Base-by-base conservation (phyloP, 148 eudicot genomes). In the Fagopyrum homotropicum region DNA sequence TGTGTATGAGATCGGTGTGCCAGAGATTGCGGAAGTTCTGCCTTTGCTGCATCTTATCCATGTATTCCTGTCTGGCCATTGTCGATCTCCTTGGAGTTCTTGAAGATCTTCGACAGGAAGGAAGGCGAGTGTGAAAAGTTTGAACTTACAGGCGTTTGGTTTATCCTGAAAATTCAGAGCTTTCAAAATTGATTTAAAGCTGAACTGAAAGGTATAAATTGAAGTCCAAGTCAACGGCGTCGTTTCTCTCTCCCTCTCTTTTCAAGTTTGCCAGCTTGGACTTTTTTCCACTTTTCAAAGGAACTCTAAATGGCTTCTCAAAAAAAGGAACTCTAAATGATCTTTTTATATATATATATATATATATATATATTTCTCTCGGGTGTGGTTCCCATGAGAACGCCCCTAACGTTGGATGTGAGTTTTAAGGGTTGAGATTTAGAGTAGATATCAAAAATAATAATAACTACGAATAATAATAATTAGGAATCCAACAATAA, bases 1-100 rank as follows among this genome's bases (percentile, higher is more conserved):
- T 80, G 80, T 76, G 75, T 49, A 84, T 56, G 61, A 91, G 95
- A 85, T 93, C 98, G 71, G 97, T 84, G 84, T 91, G 98, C 98
- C 98, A 91, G 22, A 93, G 77, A 75, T 91, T 91, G 4, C 91
- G 93, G 72, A 77, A 93, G 76, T 86, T 85, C 84, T 93, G 91
- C 12, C 98, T 85, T 35, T 74, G 75, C 81, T 89, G 82, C 97
- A 91, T 86, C 79, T 89, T 93, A 6, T 88, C 85, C 72, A 89
- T 4, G 50, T 86, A 75, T 46, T 74, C 85, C 71, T 93, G 93
- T 47, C 84, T 61, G 80, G 80, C 87, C 97, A 83, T 87, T 79
- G 79, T 64, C 46, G 74, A 22, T 56, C 29, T 47, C 16, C 15
- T 66, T 35, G 46, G 7, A 66, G 12, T 15, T 66, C 47, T 1